Evolutionary conservation across 2,329 filamentous ascomycete species (phyloP), one percentile per base, ranked within the genome.

Genomic region (Aplosporella prunicola): DNA sequence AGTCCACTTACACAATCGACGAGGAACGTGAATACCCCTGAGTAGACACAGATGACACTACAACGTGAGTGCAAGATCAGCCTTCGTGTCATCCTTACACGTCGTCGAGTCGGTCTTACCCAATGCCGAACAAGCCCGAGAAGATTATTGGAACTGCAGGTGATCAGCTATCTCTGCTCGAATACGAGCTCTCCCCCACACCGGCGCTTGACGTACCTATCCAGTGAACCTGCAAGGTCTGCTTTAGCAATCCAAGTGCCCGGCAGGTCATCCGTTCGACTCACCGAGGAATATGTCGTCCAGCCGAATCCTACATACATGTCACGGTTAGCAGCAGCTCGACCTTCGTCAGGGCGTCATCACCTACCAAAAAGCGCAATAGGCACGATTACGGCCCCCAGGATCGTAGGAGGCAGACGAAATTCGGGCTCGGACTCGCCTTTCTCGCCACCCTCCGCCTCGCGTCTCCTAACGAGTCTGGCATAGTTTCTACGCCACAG

Each of bases 11-110:
- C 63, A 47, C 59, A 62, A 48, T 80, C 75, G 9, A 89, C 85
- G 45, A 93, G 66, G 62, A 93, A 94, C 9, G 86, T 93, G 59
- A 93, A 94, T 47, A 93, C 76, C 35, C 86, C 85, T 40, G 76
- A 80, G 60, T 85, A 95, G 20, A 82, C 76, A 41, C 93, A 72
- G 43, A 93, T 72, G 37, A 76, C 80, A 35, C 82, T 85, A 47
- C 29, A 35, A 42, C 37, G 50, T n/a, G n/a, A n/a, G n/a, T n/a
- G n/a, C 26, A 51, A 43, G 27, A 45, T 32, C 30, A 31, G 32
- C 37, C 32, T 18, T 39, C 15, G 20, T 38, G 20, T 36, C 28
- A 24, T 40, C 41, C 28, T 40, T n/a, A 14, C 17, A 23, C 32
- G 10, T 16, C 31, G 26, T n/a, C n/a, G n/a, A n/a, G n/a, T 26